Base-by-base conservation (phyloP, 1,139 yeast genomes). In the Geotrichum histeridarum region DNA sequence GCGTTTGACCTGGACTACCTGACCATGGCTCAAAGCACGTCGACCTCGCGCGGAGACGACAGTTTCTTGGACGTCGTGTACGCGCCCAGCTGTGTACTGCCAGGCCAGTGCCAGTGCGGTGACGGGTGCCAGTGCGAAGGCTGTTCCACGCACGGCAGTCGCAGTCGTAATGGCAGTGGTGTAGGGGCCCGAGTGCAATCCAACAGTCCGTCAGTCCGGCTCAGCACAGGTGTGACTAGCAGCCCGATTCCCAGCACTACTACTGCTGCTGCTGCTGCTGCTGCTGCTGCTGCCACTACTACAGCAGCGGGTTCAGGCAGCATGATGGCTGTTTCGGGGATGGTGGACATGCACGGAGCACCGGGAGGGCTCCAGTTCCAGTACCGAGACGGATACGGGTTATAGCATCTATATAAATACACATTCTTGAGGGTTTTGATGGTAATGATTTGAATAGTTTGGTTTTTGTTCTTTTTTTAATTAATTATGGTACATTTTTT, bases 101-200 rank as follows among this genome's bases (percentile, higher is more conserved):
- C 74, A 1, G 74, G 75, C 4, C 67, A 68, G 53, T 71, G 75
- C 54, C 64, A 65, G 32, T 71, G 75, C 53, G 75, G 73, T 6
- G 72, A 69, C 30, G 59, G 56, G 15, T 71, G 75, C 54, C 57
- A 62, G 18, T 71, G 75, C 54, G 67, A 63, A 15, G 73, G 72
- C 33, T 71, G 75, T 56, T 67, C 70, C 6, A 65, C 67, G 1
- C 73, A 69, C 53, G 66, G 50, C 36, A 18, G 44, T 30, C 39
- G 39, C 15, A 8, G 30, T 30, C 6, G 42, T 39, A 5, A 5
- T 5, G 27, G 22, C 37, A 7, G 31, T 11, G 42, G n/a, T 27
- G 45, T 15, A 39, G 27, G 27, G 27, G 27, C 27, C 4, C 27
- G 27, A 6, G 15, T n/a, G 15, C 14, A 9, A 37, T 14, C 15